Evolutionary conservation across 805 yeast genomes (phyloP).

Genomic region (Metschnikowia borealis): DNA sequence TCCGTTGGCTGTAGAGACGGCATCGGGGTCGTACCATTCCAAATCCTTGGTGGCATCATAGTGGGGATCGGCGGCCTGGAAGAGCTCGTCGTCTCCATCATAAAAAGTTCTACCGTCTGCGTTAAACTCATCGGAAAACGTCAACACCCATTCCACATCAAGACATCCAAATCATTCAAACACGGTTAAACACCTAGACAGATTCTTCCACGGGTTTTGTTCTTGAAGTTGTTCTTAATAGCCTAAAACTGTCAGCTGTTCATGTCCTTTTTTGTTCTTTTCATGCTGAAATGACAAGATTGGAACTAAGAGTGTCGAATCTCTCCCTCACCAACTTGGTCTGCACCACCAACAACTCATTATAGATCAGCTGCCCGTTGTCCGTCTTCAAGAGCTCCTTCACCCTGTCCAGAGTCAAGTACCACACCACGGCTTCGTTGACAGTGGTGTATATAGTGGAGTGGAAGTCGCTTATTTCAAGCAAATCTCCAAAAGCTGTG

Average conservation of each 20-base stretch:
- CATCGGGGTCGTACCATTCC: slow-evolving; percentile 45
- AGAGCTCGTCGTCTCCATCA: too few species aligned
- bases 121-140: too few species aligned
- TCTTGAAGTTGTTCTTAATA: too few species aligned
- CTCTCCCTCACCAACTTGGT: slow-evolving; percentile 64
- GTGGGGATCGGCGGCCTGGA: too few species aligned
- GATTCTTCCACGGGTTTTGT: too few species aligned
- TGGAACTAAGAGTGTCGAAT: slow-evolving; percentile 71
- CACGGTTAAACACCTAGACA: too few species aligned
- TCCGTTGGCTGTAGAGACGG: slow-evolving; percentile 39
- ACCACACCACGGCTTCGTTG: slow-evolving; percentile 66
- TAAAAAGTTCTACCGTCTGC: too few species aligned
- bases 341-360: slow-evolving; percentile 61
- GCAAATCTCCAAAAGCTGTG: slow-evolving; percentile 67
- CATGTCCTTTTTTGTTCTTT: not conserved
- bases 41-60: too few species aligned
- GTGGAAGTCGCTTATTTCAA: slow-evolving; percentile 32
- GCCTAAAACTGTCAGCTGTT: not conserved
- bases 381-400: slow-evolving; percentile 41
- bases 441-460: slow-evolving; percentile 52
- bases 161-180: too few species aligned
- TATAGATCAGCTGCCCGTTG: slow-evolving; percentile 49
- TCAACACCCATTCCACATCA: too few species aligned
- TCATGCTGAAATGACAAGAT: slow-evolving; percentile 59
- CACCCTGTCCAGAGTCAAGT: slow-evolving; percentile 47